phyloP scores from a whole-genome alignment of 2,329 filamentous ascomycete species.

The Ophiostoma ips region DNA sequence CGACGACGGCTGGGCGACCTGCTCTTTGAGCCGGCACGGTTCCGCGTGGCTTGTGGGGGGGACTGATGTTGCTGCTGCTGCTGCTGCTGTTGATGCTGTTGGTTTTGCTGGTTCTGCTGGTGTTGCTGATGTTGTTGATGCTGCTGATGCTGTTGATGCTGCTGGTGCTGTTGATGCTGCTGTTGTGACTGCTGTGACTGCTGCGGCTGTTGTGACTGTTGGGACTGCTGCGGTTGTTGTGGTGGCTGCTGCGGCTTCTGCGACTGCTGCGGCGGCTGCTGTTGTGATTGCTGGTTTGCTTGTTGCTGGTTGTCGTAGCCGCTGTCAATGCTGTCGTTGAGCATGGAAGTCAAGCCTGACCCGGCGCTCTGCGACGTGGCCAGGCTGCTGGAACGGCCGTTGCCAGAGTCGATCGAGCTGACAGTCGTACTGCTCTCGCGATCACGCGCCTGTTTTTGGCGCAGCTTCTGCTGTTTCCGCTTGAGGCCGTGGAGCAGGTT shows the following conservation, averaged over 20 bases:
- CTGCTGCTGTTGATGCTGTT: slow-evolving; percentile 18
- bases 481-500: slow-evolving; percentile 92
- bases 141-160: slow-evolving; percentile 11
- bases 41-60: slow-evolving; percentile 17
- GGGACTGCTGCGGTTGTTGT: slow-evolving; percentile 9
- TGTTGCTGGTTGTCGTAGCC: slow-evolving; percentile 27
- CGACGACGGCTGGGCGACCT: slow-evolving; percentile 36
- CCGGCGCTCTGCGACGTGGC: slow-evolving; percentile 45
- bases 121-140: slow-evolving; percentile 9
- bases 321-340: slow-evolving; percentile 46
- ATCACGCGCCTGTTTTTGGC: slow-evolving; percentile 47
- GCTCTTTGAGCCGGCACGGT: slow-evolving; percentile 17
- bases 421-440: slow-evolving; percentile 47
- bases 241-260: too few species aligned
- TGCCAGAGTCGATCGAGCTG: slow-evolving; percentile 10
- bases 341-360: slow-evolving; percentile 41
- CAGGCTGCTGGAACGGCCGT: slow-evolving; percentile 34
- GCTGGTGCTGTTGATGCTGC: slow-evolving; percentile 9
- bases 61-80: slow-evolving; percentile 18
- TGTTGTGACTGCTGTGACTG: slow-evolving; percentile 37
- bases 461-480: slow-evolving; percentile 84
- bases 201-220: slow-evolving; percentile 25
- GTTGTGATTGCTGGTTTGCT: background rate
- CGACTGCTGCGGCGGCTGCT: slow-evolving; percentile 16
- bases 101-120: slow-evolving; percentile 1